Base-by-base conservation (phyloP, 2,329 filamentous ascomycete species). In the Verticillium klebahnii region DNA sequence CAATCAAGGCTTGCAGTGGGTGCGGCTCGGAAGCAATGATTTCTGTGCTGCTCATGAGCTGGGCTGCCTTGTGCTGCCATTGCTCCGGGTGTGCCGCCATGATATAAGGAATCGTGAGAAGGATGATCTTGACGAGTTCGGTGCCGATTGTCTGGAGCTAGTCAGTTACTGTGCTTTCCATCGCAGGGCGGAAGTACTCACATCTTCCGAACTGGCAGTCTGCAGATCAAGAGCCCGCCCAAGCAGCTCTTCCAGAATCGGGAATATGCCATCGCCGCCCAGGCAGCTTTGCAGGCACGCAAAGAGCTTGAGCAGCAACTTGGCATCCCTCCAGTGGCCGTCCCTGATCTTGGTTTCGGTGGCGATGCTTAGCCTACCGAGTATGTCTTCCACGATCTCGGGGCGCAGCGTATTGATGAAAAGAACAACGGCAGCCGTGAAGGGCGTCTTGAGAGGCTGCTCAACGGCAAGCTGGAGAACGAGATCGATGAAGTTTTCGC, bases 371-470 rank as follows among this genome's bases (percentile, higher is more conserved):
- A 89, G 80, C 67, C 85, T 86, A 59, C 78, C 81, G 67, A 98
- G 80, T 23, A 96, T 80, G 66, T 92, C 86, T 40, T 83, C 82
- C 36, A 89, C 85, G 39, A 96, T 82, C 67, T 95, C 90, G 5
- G 89, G 82, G 71, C 92, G 92, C 69, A 90, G 78, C 31, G 86
- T 85, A 77, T 98, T 97, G 67, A 89, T 85, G 61, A 92, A 85
- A 62, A 97, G 83, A 54, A 96, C 84, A 15, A 94, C 88, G 23
- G 91, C 92, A 11, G 93, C 93, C 40, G 96, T 84, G 73, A 97
- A 98, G 0, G 95, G 94, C n/a, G 93, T 96, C 81, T 98, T 98
- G 75, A 99, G 89, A 1, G 95, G 95, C 77, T 99, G 95, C 78
- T 99, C 95, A 39, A 92, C 74, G 54, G 90, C 83, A 67, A 98